Evolutionary conservation across 2,329 filamentous ascomycete genomes (phyloP).

Genomic region (Trichoderma simmonsii): DNA sequence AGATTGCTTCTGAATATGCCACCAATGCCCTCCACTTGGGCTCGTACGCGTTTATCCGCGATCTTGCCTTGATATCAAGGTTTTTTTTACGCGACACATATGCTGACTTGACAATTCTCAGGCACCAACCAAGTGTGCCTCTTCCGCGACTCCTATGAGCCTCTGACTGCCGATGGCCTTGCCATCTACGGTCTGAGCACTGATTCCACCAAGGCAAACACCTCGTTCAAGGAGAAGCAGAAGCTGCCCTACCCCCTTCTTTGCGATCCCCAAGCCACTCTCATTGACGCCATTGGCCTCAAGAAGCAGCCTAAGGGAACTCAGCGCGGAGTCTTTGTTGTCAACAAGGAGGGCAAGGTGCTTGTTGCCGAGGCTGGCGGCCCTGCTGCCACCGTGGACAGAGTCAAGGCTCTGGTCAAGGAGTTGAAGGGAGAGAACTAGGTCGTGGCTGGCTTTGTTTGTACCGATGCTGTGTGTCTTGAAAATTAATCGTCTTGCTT

Average conservation of each 20-base stretch:
- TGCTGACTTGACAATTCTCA: conserved; percentile 36
- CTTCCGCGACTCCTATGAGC: conserved; percentile 81
- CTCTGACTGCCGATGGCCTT: conserved; percentile 74
- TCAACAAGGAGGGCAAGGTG: conserved; percentile 79
- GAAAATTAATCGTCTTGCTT: neutral
- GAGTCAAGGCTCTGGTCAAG: conserved; percentile 69
- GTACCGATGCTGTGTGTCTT: neutral
- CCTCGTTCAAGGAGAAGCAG: conserved; percentile 87
- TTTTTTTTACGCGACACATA: neutral
- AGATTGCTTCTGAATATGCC: neutral
- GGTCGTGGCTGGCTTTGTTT: neutral
- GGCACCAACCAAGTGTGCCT: conserved; percentile 91
- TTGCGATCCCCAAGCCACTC: conserved; percentile 70
- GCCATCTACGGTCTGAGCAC: conserved; percentile 86
- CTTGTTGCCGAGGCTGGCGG: conserved; percentile 71
- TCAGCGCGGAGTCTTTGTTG: conserved; percentile 80
- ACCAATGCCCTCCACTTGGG: neutral
- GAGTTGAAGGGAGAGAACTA: conserved; percentile 31
- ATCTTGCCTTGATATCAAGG: neutral
- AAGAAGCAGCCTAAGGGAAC: conserved; percentile 82
- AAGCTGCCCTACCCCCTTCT: conserved; percentile 84
- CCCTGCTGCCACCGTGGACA: conserved; percentile 72
- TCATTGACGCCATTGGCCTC: conserved; percentile 85
- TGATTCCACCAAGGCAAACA: conserved; percentile 88
- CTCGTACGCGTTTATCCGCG: conserved; percentile 2